A percentile compares a stretch with the other conserved stretches of the same genome.
Evolutionary conservation across 371 early-diverging fungal species (phyloP).

Genomic region (Mucor ambiguus): DNA sequence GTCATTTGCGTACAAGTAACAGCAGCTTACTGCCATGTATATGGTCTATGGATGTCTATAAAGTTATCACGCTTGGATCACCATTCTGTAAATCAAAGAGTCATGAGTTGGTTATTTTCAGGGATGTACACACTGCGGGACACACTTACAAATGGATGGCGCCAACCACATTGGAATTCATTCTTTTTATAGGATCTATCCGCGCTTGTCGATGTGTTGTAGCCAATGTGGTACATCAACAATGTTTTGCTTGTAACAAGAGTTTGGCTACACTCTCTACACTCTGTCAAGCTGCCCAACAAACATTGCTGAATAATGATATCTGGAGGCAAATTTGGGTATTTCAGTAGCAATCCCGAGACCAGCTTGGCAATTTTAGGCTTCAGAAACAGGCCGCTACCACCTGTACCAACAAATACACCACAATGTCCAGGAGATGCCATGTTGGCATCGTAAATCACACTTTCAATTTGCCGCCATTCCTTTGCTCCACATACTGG

Average conservation of each 20-base stretch:
- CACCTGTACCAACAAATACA: slow-evolving; percentile 67
- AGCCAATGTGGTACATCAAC: slow-evolving; percentile 64
- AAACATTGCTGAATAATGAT: slow-evolving; percentile 62
- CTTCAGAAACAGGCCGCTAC: slow-evolving; percentile 59
- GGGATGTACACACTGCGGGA: not conserved
- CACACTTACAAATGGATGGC: slow-evolving; percentile 65
- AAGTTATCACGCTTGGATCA: slow-evolving; percentile 36
- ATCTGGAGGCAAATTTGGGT: slow-evolving; percentile 53
- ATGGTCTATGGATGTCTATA: slow-evolving; percentile 15
- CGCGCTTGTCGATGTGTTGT: slow-evolving; percentile 61
- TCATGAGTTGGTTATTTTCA: not conserved
- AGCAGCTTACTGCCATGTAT: not conserved
- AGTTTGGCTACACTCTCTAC: slow-evolving; percentile 35
- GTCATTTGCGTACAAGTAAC: not conserved
- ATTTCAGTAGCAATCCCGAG: slow-evolving; percentile 45
- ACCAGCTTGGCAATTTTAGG: slow-evolving; percentile 46
- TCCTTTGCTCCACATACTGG: slow-evolving; percentile 55
- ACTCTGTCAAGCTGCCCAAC: slow-evolving; percentile 51
- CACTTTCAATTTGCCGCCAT: slow-evolving; percentile 59
- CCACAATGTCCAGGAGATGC: slow-evolving; percentile 57
- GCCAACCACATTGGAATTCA: slow-evolving; percentile 69
- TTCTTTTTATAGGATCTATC: slow-evolving; percentile 57
- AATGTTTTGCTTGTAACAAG: slow-evolving; percentile 58
- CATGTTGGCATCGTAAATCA: slow-evolving; percentile 52
- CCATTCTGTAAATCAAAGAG: slow-evolving; percentile 32